Conservation (phyloP, 306 rosid species). For the Acacia crassicarpa region DNA sequence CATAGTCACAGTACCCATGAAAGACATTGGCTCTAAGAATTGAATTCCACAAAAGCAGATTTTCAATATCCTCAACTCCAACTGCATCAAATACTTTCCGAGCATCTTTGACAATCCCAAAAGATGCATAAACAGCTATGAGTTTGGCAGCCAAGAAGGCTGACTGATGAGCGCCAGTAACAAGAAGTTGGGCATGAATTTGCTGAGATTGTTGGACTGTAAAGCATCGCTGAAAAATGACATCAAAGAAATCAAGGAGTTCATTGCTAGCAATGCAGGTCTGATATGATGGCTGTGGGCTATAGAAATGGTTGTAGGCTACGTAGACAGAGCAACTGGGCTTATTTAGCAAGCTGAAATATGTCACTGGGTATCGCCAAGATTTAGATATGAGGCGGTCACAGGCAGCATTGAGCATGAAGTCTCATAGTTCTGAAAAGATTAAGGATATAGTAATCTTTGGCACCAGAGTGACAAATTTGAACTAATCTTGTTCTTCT, state of each 20-base stretch:
- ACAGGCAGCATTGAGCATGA: slow-evolving; percentile 52
- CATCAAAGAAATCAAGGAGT: slow-evolving; percentile 47
- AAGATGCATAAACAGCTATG: slow-evolving; percentile 49
- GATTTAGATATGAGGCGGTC: slow-evolving; percentile 25
- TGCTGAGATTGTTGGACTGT: slow-evolving; percentile 51
- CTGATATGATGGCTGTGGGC: slow-evolving; percentile 1
- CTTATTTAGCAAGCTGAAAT: neutral
- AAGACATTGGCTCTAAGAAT: slow-evolving; percentile 73
- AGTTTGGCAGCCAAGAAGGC: slow-evolving; percentile 67
- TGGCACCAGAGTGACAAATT: neutral
- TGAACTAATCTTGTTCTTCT: neutral
- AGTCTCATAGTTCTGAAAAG: neutral
- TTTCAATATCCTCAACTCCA: slow-evolving; percentile 36
- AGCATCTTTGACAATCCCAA: slow-evolving; percentile 47
- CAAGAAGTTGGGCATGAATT: slow-evolving; percentile 55
- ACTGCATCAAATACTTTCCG: slow-evolving; percentile 45
- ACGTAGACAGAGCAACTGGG: slow-evolving; percentile 27
- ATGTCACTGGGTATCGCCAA: slow-evolving; percentile 3
- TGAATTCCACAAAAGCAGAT: slow-evolving; percentile 70
- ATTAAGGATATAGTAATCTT: neutral
- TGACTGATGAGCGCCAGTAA: slow-evolving; percentile 33
- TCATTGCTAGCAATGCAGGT: slow-evolving; percentile 22
- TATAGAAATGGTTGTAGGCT: neutral
- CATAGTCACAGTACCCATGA: slow-evolving; percentile 48
- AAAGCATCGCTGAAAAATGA: slow-evolving; percentile 42